Conservation (phyloP, 1,284 basidiomycete species). For the Tylopilus orsonianus region DNA sequence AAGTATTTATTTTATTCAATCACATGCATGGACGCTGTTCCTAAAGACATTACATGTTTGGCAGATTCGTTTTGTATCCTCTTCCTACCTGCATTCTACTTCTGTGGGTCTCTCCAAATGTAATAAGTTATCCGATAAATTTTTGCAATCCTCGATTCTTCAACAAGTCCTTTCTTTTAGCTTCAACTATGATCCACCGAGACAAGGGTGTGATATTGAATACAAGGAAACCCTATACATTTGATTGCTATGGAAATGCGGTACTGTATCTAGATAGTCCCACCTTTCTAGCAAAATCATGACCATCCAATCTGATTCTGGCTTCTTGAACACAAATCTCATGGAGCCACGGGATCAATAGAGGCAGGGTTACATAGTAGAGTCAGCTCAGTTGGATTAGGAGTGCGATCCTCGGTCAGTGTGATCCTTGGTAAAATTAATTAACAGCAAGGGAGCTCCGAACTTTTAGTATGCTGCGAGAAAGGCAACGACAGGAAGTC, state of each 20-base stretch:
- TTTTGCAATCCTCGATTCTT: background rate
- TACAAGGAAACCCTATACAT: no score
- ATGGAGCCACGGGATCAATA: background rate
- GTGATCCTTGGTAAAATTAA: background rate
- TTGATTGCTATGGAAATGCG: no score
- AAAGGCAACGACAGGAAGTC: background rate
- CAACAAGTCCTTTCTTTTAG: background rate
- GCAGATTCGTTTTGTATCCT: slow-evolving; percentile 7
- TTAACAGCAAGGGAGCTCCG: background rate
- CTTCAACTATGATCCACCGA: no score
- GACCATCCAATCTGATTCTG: background rate
- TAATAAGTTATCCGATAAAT: background rate
- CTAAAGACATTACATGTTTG: no score
- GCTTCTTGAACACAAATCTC: background rate
- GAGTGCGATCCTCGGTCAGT: background rate
- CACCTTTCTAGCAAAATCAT: background rate
- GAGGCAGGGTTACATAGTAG: background rate
- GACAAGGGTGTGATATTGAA: no score
- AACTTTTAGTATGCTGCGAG: slow-evolving; percentile 5
- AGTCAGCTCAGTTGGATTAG: background rate
- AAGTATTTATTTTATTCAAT: background rate
- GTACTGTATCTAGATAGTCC: no score
- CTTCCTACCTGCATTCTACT: background rate
- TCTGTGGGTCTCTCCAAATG: background rate
- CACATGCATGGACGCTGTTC: background rate